Conservation (phyloP, 2,329 filamentous ascomycete genomes). For the Coniochaeta sp. region DNA sequence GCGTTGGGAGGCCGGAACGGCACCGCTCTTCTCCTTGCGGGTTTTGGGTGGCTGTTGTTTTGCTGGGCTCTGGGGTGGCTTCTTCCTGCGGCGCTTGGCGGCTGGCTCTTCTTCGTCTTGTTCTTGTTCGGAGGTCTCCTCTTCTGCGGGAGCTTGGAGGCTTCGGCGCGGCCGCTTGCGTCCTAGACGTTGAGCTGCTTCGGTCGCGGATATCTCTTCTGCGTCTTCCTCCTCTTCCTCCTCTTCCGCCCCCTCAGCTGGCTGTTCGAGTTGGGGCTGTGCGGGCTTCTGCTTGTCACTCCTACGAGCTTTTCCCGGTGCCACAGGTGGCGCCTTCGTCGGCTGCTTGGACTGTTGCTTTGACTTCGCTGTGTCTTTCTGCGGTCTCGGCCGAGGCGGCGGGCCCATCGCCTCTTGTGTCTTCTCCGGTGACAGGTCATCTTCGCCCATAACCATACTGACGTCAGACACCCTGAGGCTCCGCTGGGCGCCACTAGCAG, state of each 20-base stretch:
- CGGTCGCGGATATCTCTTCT: conserved; percentile 34
- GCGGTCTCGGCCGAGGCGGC: background rate
- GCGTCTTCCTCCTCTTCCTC: conserved; percentile 25
- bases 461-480: background rate
- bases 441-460: background rate
- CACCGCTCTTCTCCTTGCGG: conserved; percentile 28
- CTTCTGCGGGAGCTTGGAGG: conserved; percentile 30
- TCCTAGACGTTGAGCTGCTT: conserved; percentile 34
- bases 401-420: background rate
- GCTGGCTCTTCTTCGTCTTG: conserved; percentile 20
- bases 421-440: conserved; percentile 12
- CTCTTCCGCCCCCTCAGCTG: conserved; percentile 10
- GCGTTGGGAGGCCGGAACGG: conserved; percentile 15
- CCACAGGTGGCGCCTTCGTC: background rate
- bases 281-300: background rate
- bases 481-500: background rate
- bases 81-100: conserved; percentile 16
- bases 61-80: conserved; percentile 22
- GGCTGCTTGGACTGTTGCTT: background rate
- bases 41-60: conserved; percentile 26
- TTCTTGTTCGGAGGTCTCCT: conserved; percentile 31
- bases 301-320: background rate
- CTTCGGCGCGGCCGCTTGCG: conserved; percentile 35
- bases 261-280: background rate
- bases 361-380: conserved; percentile 6